A percentile compares a stretch with the other conserved stretches of the same genome.
Evolutionary conservation across 768 basidiomycete species (phyloP).

Genomic region (Thelephora aurantiotincta): DNA sequence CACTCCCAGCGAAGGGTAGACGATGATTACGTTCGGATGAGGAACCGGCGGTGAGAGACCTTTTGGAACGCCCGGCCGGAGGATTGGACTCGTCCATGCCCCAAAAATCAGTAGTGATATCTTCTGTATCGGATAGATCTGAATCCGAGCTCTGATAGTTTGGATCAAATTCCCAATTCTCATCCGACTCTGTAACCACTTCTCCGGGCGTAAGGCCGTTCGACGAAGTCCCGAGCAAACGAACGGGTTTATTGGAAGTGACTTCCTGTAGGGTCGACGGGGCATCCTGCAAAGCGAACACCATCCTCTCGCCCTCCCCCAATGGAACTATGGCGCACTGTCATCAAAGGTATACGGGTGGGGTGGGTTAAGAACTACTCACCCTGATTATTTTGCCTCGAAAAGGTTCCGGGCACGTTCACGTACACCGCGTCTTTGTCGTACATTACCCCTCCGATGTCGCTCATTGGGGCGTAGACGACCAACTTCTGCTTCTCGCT

Average conservation of each 20-base stretch:
- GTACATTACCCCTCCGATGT: slow-evolving; percentile 90
- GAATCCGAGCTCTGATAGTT: not conserved
- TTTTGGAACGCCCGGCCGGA: too few relatives aligned
- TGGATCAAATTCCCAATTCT: slow-evolving; percentile 8
- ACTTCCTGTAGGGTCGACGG: slow-evolving; percentile 69
- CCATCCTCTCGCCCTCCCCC: slow-evolving; percentile 96
- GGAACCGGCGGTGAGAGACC: too few relatives aligned
- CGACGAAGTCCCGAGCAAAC: slow-evolving; percentile 72
- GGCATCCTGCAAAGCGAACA: slow-evolving; percentile 90
- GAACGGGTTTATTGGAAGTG: slow-evolving; percentile 69
- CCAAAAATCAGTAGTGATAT: too few relatives aligned
- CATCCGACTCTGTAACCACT: not conserved
- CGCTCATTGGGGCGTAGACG: slow-evolving; percentile 97
- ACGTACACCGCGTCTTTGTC: slow-evolving; percentile 99
- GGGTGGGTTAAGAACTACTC: slow-evolving; percentile 9
- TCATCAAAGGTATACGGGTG: not conserved
- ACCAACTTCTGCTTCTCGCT: slow-evolving; percentile 90
- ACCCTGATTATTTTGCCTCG: slow-evolving; percentile 59
- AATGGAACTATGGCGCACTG: slow-evolving; percentile 37
- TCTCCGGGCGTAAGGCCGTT: slow-evolving; percentile 31
- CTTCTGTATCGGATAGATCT: too few relatives aligned
- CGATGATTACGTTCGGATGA: too few relatives aligned
- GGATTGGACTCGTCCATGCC: too few relatives aligned
- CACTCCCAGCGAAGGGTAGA: too few relatives aligned
- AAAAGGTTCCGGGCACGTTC: slow-evolving; percentile 93